Evolutionary conservation across 1,284 basidiomycete species (phyloP).

Genomic region (Xerocomus nothofagi): DNA sequence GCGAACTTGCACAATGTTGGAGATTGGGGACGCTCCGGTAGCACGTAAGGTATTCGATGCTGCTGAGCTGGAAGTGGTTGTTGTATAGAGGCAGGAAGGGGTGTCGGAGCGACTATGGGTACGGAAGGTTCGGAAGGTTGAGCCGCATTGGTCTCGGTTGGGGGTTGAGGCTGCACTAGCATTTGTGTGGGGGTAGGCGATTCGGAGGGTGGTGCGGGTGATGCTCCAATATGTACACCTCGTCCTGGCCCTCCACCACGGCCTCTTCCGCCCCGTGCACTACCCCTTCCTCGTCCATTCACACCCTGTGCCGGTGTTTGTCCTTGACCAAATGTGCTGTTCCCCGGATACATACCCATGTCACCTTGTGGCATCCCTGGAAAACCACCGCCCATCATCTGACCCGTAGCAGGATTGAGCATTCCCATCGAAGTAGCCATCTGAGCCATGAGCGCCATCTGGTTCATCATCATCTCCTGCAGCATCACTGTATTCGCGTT

Average conservation of each 20-base stretch:
- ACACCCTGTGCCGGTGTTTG: slow-evolving; percentile 29
- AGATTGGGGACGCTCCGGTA: slow-evolving; percentile 77
- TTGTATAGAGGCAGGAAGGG: slow-evolving; percentile 34
- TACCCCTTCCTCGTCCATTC: slow-evolving; percentile 39
- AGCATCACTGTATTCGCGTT: slow-evolving; percentile 63
- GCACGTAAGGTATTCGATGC: slow-evolving; percentile 45
- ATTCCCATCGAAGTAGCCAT: slow-evolving; percentile 76
- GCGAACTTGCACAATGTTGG: slow-evolving; percentile 90
- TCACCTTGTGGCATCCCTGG: slow-evolving; percentile 62
- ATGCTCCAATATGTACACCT: slow-evolving; percentile 27
- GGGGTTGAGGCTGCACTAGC: slow-evolving; percentile 24
- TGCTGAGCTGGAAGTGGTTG: slow-evolving; percentile 36
- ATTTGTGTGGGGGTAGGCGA: slow-evolving; percentile 19
- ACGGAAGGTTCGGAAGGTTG: slow-evolving; percentile 31
- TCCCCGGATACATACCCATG: slow-evolving; percentile 48
- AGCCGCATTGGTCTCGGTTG: slow-evolving; percentile 32
- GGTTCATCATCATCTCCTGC: slow-evolving; percentile 84
- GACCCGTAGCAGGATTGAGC: slow-evolving; percentile 53
- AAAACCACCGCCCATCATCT: slow-evolving; percentile 48
- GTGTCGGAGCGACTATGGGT: slow-evolving; percentile 36
- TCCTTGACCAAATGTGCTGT: slow-evolving; percentile 40
- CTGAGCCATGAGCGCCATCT: slow-evolving; percentile 84
- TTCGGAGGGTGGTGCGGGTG: slow-evolving; percentile 30
- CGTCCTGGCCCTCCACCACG: slow-evolving; percentile 31
- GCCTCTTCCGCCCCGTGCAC: slow-evolving; percentile 41